Evolutionary conservation across 257 asterid species (phyloP), one percentile per base, ranked within the genome.

Genomic region (Nicotiana sylvestris): DNA sequence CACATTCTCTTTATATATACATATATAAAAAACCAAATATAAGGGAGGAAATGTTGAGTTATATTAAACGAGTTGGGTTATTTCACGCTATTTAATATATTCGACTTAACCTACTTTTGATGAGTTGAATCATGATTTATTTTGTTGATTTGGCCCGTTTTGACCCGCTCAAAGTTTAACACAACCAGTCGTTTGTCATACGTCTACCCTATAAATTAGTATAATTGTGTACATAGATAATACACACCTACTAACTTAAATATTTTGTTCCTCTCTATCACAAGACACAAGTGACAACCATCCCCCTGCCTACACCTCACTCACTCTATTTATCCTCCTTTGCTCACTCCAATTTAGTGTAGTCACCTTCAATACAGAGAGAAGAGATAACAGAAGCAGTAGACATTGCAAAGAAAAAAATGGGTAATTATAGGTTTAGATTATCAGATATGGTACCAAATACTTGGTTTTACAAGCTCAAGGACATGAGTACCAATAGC

Each of bases 401-500:
- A 33, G 49, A 43, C 10, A 43, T 43, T 43, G 49, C 11, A 82
- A 17, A 2, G 55, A 21, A 65, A 21, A 53, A 18, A 55, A 92
- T 94, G 98, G 93, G 97, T 4, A 92, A 91, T 72, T 86, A 90
- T 92, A 89, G 82, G 84, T 91, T 94, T 83, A 92, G 84, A 82
- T 83, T 94, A 13, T 91, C 93, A 35, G 92, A 92, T 68, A 91
- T 94, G 94, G 85, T 94, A 11, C 95, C 97, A 76, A 91, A 88
- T 84, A 87, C 95, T 86, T 94, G 98, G 98, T 88, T 92, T 83
- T 87, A 88, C 94, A 91, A 92, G 87, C 92, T 94, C 82, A 92
- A 61, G 65, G 83, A 88, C 87, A 86, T 90, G 91, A 81, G 13
- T 43, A 43, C 11, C 49, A 43, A 43, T 43, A 43, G 11, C 68